Percentiles rank a stretch among this genome's conserved stretches.
Conservation (phyloP, 306 rosid genomes). For the Psophocarpus tetragonolobus region DNA sequence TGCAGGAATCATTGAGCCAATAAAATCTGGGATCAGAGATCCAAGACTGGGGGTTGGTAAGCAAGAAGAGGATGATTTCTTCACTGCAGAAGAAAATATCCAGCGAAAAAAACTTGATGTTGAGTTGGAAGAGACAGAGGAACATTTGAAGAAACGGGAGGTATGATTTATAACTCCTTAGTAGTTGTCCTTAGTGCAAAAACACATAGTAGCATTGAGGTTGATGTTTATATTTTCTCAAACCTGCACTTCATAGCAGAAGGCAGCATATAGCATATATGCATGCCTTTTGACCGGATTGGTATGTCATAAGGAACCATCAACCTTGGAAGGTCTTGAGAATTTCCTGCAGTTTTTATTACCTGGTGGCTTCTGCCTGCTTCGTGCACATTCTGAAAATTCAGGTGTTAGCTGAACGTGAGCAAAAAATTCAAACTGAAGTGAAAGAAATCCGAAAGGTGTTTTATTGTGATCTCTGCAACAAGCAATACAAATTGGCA, state of each 20-base stretch:
- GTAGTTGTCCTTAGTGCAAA: conserved; percentile 38
- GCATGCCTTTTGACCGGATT: conserved; percentile 88
- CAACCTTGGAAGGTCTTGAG: conserved; percentile 99
- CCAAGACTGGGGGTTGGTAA: conserved; percentile 88
- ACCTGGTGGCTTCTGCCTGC: conserved; percentile 99
- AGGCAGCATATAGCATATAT: conserved; percentile 96
- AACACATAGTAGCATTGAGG: conserved; percentile 57
- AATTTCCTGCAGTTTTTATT: conserved; percentile 99
- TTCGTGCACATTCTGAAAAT: conserved; percentile 97
- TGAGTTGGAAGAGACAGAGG: conserved; percentile 93
- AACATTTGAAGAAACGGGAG: conserved; percentile 84
- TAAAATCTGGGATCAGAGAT: conserved; percentile 95
- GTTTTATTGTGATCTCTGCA: conserved; percentile 96
- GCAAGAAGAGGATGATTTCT: conserved; percentile 94
- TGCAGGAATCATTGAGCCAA: conserved; percentile 86
- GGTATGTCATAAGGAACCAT: conserved; percentile 90
- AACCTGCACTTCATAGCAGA: conserved; percentile 84
- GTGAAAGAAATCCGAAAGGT: conserved; percentile 94
- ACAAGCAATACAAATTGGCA: conserved; percentile 95
- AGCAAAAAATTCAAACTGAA: conserved; percentile 93
- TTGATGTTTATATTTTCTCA: conserved; percentile 87
- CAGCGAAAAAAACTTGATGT: conserved; percentile 84
- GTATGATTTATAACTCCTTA: conserved; percentile 53
- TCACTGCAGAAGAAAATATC: conserved; percentile 96
- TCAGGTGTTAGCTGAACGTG: conserved; percentile 99